Percentiles rank a stretch among this genome's conserved stretches.
Evolutionary conservation across 805 yeast genomes (phyloP).

Genomic region (Saccharomycopsis amapae): DNA sequence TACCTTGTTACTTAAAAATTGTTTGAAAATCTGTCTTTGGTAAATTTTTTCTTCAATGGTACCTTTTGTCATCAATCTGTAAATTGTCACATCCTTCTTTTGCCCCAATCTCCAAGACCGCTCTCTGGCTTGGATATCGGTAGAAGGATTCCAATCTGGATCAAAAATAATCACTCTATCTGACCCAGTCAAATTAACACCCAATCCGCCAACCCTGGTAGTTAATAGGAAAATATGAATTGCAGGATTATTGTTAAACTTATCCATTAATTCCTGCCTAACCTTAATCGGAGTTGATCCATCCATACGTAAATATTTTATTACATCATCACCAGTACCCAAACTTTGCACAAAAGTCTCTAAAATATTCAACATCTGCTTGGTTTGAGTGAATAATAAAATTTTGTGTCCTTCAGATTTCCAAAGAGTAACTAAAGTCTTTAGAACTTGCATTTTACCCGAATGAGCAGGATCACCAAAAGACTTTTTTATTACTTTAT

Average conservation of each 20-base stretch:
- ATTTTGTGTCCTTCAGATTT: slow-evolving; percentile 67
- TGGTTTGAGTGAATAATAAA: slow-evolving; percentile 83
- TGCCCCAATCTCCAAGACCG: slow-evolving; percentile 97
- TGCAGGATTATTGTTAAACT: slow-evolving; percentile 56
- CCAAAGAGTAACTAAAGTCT: slow-evolving; percentile 72
- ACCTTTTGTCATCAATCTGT: slow-evolving; percentile 88
- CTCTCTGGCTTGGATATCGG: slow-evolving; percentile 94
- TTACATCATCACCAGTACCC: slow-evolving; percentile 27
- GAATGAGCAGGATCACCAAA: slow-evolving; percentile 59
- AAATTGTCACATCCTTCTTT: slow-evolving; percentile 83
- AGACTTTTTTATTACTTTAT: slow-evolving; percentile 25
- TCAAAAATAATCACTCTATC: slow-evolving; percentile 89
- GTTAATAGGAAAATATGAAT: slow-evolving; percentile 72
- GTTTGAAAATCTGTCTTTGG: slow-evolving; percentile 94
- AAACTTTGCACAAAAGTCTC: slow-evolving; percentile 53
- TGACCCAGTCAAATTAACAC: slow-evolving; percentile 92
- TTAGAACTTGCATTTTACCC: slow-evolving; percentile 88
- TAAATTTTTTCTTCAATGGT: slow-evolving; percentile 95
- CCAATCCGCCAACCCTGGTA: slow-evolving; percentile 94
- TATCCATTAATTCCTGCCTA: slow-evolving; percentile 75
- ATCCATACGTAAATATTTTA: slow-evolving; percentile 79
- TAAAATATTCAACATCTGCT: slow-evolving; percentile 87
- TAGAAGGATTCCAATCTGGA: slow-evolving; percentile 99
- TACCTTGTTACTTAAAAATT: slow-evolving; percentile 86
- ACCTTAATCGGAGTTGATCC: slow-evolving; percentile 78